Percentiles rank a stretch among this genome's conserved stretches.
These are phyloP conservation scores for Leccinum subgranulosum DNA, from an alignment of 768 basidiomycete genomes.

Conservation along the genomic window DNA sequence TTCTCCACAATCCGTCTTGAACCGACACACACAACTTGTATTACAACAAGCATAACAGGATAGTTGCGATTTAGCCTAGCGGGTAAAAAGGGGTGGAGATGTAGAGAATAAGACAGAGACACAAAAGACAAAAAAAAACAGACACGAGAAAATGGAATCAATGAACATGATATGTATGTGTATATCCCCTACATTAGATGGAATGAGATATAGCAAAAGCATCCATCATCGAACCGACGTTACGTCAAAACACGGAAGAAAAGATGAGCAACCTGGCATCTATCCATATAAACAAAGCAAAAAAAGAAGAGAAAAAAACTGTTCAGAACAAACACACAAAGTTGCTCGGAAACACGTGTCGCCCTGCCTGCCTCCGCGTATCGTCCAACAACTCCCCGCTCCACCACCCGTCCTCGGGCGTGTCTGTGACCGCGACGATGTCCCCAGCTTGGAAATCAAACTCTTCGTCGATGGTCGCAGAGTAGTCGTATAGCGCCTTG, in stretches of 20 bases:
- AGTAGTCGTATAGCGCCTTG: constrained; percentile 87
- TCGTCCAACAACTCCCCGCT: constrained; percentile 85
- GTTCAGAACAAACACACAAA: constrained; percentile 75
- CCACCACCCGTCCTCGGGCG: constrained; percentile 99
- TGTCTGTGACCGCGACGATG: constrained; percentile 91
- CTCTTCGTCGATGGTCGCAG: constrained; percentile 83
- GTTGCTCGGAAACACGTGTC: constrained; percentile 85
- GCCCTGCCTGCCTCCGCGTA: constrained; percentile 61
- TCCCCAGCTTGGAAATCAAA: constrained; percentile 96
- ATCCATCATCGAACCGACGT: background rate
- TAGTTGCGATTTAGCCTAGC: too few relatives aligned
- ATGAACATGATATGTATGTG: background rate
- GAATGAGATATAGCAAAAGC: background rate
- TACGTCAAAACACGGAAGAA: background rate
- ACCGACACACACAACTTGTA: too few relatives aligned
- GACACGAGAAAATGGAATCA: background rate
- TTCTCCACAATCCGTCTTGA: too few relatives aligned
- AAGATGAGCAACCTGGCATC: background rate
- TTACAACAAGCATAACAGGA: too few relatives aligned
- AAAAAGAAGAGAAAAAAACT: background rate
- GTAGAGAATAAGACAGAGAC: background rate
- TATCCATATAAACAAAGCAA: background rate
- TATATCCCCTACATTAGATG: background rate
- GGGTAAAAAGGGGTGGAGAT: too few relatives aligned
- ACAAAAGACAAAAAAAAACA: too few relatives aligned